phyloP scores from a whole-genome alignment of 139 green algal genomes.

The Picochlorum sp. region DNA sequence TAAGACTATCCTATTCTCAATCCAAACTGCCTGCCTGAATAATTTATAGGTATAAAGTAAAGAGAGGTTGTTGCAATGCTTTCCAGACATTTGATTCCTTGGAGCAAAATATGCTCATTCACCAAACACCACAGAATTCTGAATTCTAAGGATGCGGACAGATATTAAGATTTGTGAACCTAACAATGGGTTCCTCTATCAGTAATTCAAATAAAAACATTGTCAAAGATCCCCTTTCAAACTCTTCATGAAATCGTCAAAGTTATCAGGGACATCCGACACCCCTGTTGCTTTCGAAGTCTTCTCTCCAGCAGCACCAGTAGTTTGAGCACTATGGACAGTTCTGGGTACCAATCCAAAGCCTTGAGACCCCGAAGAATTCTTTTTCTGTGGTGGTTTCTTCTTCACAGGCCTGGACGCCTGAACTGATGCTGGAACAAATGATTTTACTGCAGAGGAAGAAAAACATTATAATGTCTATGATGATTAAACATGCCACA shows the following conservation, averaged over 20 bases:
- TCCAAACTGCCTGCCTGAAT: no score
- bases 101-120: no score
- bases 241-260: constrained; percentile 12
- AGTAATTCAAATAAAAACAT: no score
- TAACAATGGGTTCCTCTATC: no score
- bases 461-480: not conserved
- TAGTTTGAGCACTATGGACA: not conserved
- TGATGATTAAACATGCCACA: not conserved
- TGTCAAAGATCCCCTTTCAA: constrained; percentile 8
- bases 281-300: not conserved
- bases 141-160: no score
- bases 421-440: constrained; percentile 65
- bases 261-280: constrained; percentile 5
- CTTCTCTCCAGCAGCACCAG: no score
- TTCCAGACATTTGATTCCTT: no score
- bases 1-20: not conserved
- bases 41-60: no score
- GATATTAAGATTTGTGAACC: no score
- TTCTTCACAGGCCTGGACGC: constrained; percentile 1
- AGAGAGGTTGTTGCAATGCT: no score
- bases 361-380: not conserved
- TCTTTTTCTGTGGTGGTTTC: not conserved
- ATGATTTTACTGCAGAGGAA: constrained; percentile 25
- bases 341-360: constrained; percentile 7
- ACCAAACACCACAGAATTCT: no score